Percentiles rank a stretch among this genome's conserved stretches.
Evolutionary conservation across 176 grass and related monocot species (phyloP).

Genomic region (Avena atlantica): DNA sequence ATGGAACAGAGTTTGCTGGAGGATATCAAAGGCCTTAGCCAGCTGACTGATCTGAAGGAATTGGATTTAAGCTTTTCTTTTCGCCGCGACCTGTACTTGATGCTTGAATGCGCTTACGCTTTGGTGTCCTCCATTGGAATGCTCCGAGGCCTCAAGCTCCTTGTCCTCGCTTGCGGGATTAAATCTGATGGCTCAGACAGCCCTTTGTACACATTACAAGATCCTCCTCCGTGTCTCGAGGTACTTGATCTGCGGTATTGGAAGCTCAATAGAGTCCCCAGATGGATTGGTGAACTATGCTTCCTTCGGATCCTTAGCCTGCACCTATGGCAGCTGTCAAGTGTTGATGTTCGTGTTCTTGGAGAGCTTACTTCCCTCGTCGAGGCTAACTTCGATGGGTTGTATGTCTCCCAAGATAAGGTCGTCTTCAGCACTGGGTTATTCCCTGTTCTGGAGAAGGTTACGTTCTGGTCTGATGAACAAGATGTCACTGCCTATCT

Average conservation of each 20-base stretch:
- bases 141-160: neutral
- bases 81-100: neutral
- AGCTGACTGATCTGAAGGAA: neutral
- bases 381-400: no score
- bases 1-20: neutral
- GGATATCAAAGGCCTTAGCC: neutral
- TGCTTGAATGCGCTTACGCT: neutral
- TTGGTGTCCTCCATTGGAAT: neutral
- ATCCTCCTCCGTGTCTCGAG: neutral
- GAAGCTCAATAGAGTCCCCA: neutral
- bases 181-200: neutral
- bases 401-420: no score
- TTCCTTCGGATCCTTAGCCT: neutral
- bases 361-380: no score
- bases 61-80: neutral
- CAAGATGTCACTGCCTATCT: no score
- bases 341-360: neutral
- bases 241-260: rapidly evolving
- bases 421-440: no score
- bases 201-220: neutral
- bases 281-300: neutral
- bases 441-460: no score
- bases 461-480: no score
- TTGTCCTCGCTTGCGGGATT: neutral
- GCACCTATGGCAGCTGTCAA: neutral